Percentiles rank a stretch among this genome's conserved stretches.
These are phyloP conservation scores for Crithidia brevicula DNA, from an alignment of 208 protist species.

Conservation along the genomic window DNA sequence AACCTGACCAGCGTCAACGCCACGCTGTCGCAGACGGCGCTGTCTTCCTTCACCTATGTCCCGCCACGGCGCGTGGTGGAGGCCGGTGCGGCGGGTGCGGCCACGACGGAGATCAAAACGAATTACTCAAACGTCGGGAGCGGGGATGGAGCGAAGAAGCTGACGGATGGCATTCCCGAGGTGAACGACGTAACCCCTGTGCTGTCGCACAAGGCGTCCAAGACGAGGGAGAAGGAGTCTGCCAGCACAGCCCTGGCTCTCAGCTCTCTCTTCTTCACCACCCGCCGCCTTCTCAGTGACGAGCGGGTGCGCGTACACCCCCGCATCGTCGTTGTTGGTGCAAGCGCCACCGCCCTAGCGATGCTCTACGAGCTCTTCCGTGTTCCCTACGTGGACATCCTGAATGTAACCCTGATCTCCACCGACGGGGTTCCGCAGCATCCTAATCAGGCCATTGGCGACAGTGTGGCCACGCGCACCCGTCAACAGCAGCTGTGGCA, in stretches of 20 bases:
- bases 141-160: background rate
- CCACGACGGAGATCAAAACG: background rate
- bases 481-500: constrained; percentile 52
- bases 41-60: constrained; percentile 40
- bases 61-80: constrained; percentile 80
- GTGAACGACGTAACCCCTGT: constrained; percentile 34
- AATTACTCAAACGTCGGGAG: constrained; percentile 5
- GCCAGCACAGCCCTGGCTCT: constrained; percentile 27
- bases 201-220: background rate
- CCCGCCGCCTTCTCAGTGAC: constrained; percentile 77
- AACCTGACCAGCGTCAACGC: constrained; percentile 31
- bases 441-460: constrained; percentile 50
- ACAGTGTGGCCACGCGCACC: constrained; percentile 6
- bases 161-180: constrained; percentile 21
- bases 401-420: constrained; percentile 89
- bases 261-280: constrained; percentile 76
- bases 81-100: constrained; percentile 10
- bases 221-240: background rate
- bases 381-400: constrained; percentile 84
- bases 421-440: constrained; percentile 83
- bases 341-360: constrained; percentile 75
- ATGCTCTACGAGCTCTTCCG: constrained; percentile 79
- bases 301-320: constrained; percentile 76
- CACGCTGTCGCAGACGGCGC: constrained; percentile 52
- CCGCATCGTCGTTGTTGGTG: constrained; percentile 88